Conservation (phyloP, 2,329 filamentous ascomycete genomes). For the Fusarium equiseti region DNA sequence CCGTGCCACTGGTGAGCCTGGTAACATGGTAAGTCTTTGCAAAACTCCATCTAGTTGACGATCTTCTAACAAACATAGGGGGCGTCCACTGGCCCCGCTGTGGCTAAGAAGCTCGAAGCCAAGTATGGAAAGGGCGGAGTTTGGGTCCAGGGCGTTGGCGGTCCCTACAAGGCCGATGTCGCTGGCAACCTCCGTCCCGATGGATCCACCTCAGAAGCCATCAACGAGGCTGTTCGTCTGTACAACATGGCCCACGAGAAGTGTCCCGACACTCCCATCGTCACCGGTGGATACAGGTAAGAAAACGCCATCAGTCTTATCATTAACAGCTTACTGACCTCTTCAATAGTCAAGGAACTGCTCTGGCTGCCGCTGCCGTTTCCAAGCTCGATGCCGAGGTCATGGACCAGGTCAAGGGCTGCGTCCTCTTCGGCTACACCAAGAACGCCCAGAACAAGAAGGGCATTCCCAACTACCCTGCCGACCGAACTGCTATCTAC, state of each 20-base stretch:
- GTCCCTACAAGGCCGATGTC: background rate
- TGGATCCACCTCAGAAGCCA: background rate
- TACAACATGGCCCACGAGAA: slow-evolving; percentile 10
- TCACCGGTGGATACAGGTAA: slow-evolving; percentile 15
- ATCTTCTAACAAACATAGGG: background rate
- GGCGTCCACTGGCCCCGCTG: background rate
- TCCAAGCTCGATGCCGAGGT: background rate
- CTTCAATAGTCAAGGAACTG: background rate
- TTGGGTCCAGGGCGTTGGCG: slow-evolving; percentile 17
- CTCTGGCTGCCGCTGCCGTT: background rate
- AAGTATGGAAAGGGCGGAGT: background rate
- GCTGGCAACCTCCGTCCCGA: background rate
- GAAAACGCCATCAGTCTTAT: fast-evolving
- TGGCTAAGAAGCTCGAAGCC: background rate
- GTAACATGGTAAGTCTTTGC: background rate
- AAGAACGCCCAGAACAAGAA: slow-evolving; percentile 13
- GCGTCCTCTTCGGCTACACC: background rate
- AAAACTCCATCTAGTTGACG: fast-evolving
- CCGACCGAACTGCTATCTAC: background rate
- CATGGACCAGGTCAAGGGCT: slow-evolving; percentile 12
- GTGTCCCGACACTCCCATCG: slow-evolving; percentile 3
- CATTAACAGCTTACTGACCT: fast-evolving
- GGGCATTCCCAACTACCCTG: background rate
- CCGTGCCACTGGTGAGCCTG: background rate
- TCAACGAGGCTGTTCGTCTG: background rate